A percentile compares a stretch with the other conserved stretches of the same genome.
phyloP scores from a whole-genome alignment of 306 rosid genomes.

The Inga laurina region DNA sequence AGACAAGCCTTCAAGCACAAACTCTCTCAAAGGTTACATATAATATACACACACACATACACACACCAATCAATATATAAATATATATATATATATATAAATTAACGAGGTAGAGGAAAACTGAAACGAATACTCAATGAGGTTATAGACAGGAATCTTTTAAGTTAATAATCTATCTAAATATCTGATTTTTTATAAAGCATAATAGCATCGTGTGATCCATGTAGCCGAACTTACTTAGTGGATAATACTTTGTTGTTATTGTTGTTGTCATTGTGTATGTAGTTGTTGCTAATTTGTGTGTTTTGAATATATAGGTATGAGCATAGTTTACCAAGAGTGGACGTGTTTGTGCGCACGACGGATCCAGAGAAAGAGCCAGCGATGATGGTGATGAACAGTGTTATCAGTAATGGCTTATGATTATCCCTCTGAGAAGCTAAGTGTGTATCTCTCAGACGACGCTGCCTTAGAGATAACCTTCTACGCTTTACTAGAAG shows the following conservation, averaged over 20 bases:
- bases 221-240: too few species aligned
- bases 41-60: not conserved
- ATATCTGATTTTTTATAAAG: too few species aligned
- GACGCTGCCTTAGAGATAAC: conserved; percentile 74
- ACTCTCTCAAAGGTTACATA: conserved; percentile 57
- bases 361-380: conserved; percentile 82
- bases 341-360: conserved; percentile 86
- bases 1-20: conserved; percentile 59
- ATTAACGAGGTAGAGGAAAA: too few species aligned
- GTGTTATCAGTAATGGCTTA: conserved; percentile 78
- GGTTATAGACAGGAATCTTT: too few species aligned
- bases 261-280: too few species aligned
- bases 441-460: conserved; percentile 77
- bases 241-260: too few species aligned
- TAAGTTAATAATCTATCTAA: too few species aligned
- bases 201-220: too few species aligned
- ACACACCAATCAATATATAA: too few species aligned
- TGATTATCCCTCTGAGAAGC: conserved; percentile 73
- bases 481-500: conserved; percentile 65
- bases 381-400: conserved; percentile 72
- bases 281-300: not conserved
- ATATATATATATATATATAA: too few species aligned
- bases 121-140: too few species aligned
- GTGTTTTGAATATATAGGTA: conserved; percentile 34
- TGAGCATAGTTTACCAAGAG: conserved; percentile 54